Evolutionary conservation across 2,329 filamentous ascomycete species (phyloP).

Genomic region (Samsoniella hepiali): DNA sequence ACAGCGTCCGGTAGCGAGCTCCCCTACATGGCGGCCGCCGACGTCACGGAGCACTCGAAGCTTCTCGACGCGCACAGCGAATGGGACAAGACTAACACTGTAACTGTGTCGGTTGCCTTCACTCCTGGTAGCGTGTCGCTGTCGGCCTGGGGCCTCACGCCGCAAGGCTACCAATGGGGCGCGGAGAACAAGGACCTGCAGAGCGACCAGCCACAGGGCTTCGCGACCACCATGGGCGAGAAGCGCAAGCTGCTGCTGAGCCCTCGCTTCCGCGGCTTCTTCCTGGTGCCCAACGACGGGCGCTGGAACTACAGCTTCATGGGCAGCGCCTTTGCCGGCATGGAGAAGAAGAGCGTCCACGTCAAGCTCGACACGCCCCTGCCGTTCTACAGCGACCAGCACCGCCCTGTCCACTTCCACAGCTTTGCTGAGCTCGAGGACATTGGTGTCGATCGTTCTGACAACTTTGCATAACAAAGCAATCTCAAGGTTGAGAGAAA

Average conservation of each 20-base stretch:
- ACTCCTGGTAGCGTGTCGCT: slow-evolving; percentile 95
- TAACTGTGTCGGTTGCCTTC: slow-evolving; percentile 94
- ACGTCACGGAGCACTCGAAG: slow-evolving; percentile 90
- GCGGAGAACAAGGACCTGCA: slow-evolving; percentile 90
- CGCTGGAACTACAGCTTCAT: slow-evolving; percentile 99
- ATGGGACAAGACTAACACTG: slow-evolving; percentile 75
- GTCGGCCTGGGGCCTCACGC: slow-evolving; percentile 88
- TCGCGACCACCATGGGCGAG: slow-evolving; percentile 86
- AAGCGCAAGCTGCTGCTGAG: slow-evolving; percentile 92
- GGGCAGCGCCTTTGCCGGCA: slow-evolving; percentile 79
- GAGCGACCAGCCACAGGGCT: slow-evolving; percentile 91
- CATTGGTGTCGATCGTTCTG: slow-evolving; percentile 87
- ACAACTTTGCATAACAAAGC: slow-evolving; percentile 77
- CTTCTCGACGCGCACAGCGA: slow-evolving; percentile 74
- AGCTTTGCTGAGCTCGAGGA: slow-evolving; percentile 97
- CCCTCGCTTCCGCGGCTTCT: slow-evolving; percentile 92
- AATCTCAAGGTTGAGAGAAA: not conserved
- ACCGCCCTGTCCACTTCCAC: slow-evolving; percentile 92
- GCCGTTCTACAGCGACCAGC: slow-evolving; percentile 87
- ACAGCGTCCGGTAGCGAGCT: slow-evolving; percentile 93
- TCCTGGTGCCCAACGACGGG: slow-evolving; percentile 86
- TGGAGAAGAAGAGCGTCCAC: slow-evolving; percentile 87
- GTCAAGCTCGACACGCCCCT: slow-evolving; percentile 91
- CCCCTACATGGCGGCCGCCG: slow-evolving; percentile 91
- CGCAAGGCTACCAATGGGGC: slow-evolving; percentile 93